Base-by-base conservation (phyloP, 2,329 filamentous ascomycete species). In the Xylariaceae sp. region DNA sequence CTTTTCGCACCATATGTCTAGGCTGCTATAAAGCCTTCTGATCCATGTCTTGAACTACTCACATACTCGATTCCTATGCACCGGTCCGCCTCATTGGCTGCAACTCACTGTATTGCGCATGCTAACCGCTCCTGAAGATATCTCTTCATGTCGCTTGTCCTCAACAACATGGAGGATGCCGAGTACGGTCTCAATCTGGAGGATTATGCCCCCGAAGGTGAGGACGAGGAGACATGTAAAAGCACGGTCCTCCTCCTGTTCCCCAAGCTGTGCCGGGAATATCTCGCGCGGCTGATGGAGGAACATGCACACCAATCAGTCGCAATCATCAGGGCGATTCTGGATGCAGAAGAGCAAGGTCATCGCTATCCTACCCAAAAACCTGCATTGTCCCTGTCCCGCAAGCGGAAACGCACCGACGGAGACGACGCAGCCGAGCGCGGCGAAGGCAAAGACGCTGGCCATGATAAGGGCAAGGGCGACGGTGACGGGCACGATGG, bases 211-310 rank as follows among this genome's bases (percentile, higher is more conserved):
- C 23, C 23, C 4, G 23, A 30, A 13, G 44, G 39, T 13, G 34
- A 59, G 2, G 44, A 55, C 50, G 59, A 65, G 45, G 23, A 58
- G 18, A 58, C 60, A 4, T 77, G 73, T 64, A 69, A 66, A 35
- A 61, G 68, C 13, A 57, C 63, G 2, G 66, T 77, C 11, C 62
- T 73, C 7, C 51, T 58, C 3, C 52, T 80, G 7, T 80, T 82
- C 59, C 77, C 78, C 0, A 75, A 81, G 47, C 78, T 82, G 1
- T 80, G 76, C 59, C 71, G 67, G 0, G 60, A 73, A 0, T 77
- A 75, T 56, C 67, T 81, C 10, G 58, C 67, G 4, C 51, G 60
- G 3, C 57, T 75, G 3, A 69, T 69, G 2, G 37, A 56, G 0
- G 60, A 70, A 35, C 56, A 74, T 4, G 45, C 34, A 1, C 73